A percentile compares a stretch with the other conserved stretches of the same genome.
phyloP scores from a whole-genome alignment of 129 eudicot species.

The Deinandra increscens region DNA sequence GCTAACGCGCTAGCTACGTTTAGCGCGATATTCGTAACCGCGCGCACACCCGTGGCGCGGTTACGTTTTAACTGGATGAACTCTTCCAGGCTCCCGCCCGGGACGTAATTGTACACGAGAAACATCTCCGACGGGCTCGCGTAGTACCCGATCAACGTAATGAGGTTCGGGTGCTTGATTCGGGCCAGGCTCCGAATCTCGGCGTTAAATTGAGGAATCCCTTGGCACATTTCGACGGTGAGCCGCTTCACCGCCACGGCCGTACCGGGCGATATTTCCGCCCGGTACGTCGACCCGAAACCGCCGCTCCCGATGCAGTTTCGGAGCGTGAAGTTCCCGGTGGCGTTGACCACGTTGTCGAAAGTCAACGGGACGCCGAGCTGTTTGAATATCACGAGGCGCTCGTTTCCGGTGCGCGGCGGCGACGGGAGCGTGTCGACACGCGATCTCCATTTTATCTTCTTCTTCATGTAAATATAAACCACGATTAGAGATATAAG shows the following conservation, averaged over 20 bases:
- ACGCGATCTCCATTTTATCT: slow-evolving; percentile 22
- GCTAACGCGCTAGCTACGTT: not conserved
- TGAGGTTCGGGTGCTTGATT: not conserved
- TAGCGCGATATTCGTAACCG: not conserved
- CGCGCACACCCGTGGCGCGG: not conserved
- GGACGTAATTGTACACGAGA: not conserved
- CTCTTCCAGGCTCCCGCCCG: not conserved
- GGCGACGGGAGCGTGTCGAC: slow-evolving; percentile 28
- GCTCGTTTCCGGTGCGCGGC: slow-evolving; percentile 27
- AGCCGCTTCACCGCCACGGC: slow-evolving; percentile 9
- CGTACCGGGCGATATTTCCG: not conserved
- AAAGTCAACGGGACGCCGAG: slow-evolving; percentile 5
- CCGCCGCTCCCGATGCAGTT: slow-evolving; percentile 1
- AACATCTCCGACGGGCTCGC: slow-evolving; percentile 6
- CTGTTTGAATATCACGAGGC: not conserved
- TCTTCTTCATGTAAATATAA: slow-evolving; percentile 39
- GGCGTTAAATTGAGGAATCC: not conserved
- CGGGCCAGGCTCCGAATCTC: not conserved
- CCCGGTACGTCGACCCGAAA: slow-evolving; percentile 9
- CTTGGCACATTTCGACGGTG: slow-evolving; percentile 7
- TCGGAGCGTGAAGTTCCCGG: not conserved
- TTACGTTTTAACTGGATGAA: not conserved
- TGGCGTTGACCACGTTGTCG: not conserved
- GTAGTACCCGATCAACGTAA: slow-evolving; percentile 1
- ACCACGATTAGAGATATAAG: slow-evolving; percentile 35